Base-by-base conservation (phyloP, 1,284 basidiomycete species). In the Sphagnurus paluster region DNA sequence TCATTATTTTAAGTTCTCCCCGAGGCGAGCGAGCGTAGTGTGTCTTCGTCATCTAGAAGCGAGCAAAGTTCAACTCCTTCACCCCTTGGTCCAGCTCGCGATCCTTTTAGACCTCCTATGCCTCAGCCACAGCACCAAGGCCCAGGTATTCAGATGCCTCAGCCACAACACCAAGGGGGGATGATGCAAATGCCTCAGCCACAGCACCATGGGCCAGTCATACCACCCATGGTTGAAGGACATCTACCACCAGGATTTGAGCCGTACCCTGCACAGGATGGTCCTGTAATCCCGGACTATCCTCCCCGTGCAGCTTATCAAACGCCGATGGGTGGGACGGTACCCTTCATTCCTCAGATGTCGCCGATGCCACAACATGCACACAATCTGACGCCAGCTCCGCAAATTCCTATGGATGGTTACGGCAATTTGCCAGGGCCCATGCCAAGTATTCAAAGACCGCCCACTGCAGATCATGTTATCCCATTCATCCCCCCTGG, bases 281-380 rank as follows among this genome's bases (percentile, higher is more conserved):
- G n/a, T 11, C 54, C 55, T 11, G 55, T 61, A 8, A 54, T 62
- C 14, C 64, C 59, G 4, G 50, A 23, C n/a, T 28, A 14, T 16
- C 40, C 17, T 25, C 38, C 7, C 25, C 41, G n/a, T n/a, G n/a
- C n/a, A n/a, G n/a, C n/a, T n/a, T n/a, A 35, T 23, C 21, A 17
- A 21, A 39, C 46, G n/a, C 52, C 40, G 25, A 38, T 25, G 35
- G 48, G 40, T 11, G 17, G 32, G 1, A 46, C 42, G 39, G 13
- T 21, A 4, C 53, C 49, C 39, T 46, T 50, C 16, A 49, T 53
- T 23, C 50, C 50, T 11, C 8, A 35, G 3, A 33, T 35, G 4
- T 19, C 43, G 16, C 10, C 32, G 4, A n/a, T 24, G 26, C 3
- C 44, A 29, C n/a, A n/a, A n/a, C n/a, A n/a, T n/a, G n/a, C n/a